Evolutionary conservation across 2,329 filamentous ascomycete species (phyloP).

Genomic region (Cadophora luteo-olivacea): DNA sequence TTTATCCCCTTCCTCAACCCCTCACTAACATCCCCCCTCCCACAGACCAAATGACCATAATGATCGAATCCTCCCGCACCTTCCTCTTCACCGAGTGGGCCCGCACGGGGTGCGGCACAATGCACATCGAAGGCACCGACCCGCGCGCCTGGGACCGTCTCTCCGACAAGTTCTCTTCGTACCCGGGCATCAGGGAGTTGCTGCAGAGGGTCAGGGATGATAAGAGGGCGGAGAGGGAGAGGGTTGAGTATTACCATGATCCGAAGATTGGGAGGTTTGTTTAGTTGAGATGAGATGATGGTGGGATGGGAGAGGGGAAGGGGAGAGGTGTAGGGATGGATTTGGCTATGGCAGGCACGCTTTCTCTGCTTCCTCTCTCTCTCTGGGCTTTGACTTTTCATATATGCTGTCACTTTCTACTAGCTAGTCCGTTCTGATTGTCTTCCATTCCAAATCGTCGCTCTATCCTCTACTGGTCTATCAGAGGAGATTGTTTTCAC

Average conservation of each 20-base stretch:
- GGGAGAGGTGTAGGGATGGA: too few relatives aligned
- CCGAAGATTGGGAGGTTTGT: conserved; percentile 28
- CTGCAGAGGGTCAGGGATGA: conserved; percentile 32
- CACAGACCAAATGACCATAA: conserved; percentile 54
- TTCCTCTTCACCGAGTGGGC: conserved; percentile 65
- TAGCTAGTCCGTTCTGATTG: too few relatives aligned
- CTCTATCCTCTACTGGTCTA: too few relatives aligned
- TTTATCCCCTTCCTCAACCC: background rate
- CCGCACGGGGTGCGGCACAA: conserved; percentile 43
- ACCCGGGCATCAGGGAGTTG: conserved; percentile 33
- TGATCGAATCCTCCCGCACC: conserved; percentile 58
- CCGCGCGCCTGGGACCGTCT: conserved; percentile 59
- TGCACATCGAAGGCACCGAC: conserved; percentile 48
- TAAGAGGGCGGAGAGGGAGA: conserved; percentile 28
- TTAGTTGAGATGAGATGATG: background rate
- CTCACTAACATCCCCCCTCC: background rate
- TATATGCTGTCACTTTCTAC: too few relatives aligned
- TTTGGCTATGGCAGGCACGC: too few relatives aligned
- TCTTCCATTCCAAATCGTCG: too few relatives aligned
- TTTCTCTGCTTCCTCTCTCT: too few relatives aligned
- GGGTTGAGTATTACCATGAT: conserved; percentile 34
- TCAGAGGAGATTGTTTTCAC: too few relatives aligned
- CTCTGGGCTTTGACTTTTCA: too few relatives aligned
- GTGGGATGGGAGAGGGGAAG: background rate
- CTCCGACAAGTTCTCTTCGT: conserved; percentile 46